These are phyloP conservation scores for Neofusicoccum ribis DNA, from an alignment of 2,329 filamentous ascomycete species.

Conservation along the genomic window DNA sequence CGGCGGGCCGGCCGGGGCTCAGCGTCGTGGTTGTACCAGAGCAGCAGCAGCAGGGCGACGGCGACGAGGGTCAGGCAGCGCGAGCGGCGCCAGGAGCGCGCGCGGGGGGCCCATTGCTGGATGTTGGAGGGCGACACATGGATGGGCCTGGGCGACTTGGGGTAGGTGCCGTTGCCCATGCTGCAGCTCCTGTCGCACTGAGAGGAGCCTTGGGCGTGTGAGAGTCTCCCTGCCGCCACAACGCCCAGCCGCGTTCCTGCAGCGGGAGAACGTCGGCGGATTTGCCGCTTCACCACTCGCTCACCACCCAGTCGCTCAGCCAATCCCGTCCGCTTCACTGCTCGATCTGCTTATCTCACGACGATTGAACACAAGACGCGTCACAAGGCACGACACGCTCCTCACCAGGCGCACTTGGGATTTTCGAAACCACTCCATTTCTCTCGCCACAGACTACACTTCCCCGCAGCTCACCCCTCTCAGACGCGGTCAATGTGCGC, in stretches of 20 bases:
- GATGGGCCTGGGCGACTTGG: constrained; percentile 19
- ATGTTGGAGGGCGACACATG: constrained; percentile 14
- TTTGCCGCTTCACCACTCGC: no score
- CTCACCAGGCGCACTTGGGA: no score
- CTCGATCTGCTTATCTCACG: no score
- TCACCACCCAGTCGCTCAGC: no score
- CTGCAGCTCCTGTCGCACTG: not conserved
- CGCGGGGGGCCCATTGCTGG: constrained; percentile 17
- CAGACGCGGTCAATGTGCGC: not conserved
- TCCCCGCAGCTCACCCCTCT: not conserved
- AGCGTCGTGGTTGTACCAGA: constrained; percentile 6
- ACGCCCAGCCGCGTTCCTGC: no score
- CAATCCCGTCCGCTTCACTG: no score
- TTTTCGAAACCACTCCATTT: no score
- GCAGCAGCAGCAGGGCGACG: constrained; percentile 21
- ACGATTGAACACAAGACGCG: no score
- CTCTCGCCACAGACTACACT: not conserved
- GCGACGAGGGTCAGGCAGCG: constrained; percentile 28
- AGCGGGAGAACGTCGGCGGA: no score
- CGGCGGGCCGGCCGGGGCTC: not conserved
- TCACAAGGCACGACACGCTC: no score
- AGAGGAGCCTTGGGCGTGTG: no score
- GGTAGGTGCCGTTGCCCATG: constrained; percentile 19
- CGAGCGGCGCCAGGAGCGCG: constrained; percentile 29
- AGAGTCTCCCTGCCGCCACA: no score